Percentiles rank a stretch among this genome's conserved stretches.
phyloP scores from a whole-genome alignment of 2,329 filamentous ascomycete species.

The Fusarium azukiicola region DNA sequence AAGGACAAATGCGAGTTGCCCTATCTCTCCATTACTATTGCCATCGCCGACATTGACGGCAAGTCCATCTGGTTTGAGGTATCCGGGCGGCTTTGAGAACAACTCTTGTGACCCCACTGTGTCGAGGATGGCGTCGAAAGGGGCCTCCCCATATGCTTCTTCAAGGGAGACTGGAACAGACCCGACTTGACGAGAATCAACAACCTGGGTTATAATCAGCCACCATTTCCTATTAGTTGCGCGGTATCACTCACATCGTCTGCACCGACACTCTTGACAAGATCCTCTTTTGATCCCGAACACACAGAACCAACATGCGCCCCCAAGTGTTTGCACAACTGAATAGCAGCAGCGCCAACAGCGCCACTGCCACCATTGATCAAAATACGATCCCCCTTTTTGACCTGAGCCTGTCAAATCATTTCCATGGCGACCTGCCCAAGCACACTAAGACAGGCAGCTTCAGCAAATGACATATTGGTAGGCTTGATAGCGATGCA shows the following conservation, averaged over 20 bases:
- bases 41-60: not conserved
- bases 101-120: not conserved
- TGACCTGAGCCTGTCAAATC: not conserved
- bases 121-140: not conserved
- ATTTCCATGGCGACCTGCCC: constrained; percentile 11
- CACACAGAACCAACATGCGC: not conserved
- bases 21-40: not conserved
- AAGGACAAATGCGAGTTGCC: not conserved
- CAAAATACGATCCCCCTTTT: not conserved
- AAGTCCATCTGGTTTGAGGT: not conserved
- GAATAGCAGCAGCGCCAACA: constrained; percentile 3
- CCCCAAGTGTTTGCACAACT: not conserved
- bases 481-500: not conserved
- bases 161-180: not conserved
- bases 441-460: constrained; percentile 8
- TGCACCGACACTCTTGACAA: not conserved
- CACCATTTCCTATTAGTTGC: not conserved
- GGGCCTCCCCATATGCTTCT: not conserved
- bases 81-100: not conserved
- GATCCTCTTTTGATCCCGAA: not conserved
- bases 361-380: constrained; percentile 2
- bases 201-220: not conserved
- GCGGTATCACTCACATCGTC: not conserved
- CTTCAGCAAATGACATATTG: constrained; percentile 10
- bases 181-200: not conserved